phyloP scores from a whole-genome alignment of 164 flowering plant genomes.

The Berberis vulgaris region DNA sequence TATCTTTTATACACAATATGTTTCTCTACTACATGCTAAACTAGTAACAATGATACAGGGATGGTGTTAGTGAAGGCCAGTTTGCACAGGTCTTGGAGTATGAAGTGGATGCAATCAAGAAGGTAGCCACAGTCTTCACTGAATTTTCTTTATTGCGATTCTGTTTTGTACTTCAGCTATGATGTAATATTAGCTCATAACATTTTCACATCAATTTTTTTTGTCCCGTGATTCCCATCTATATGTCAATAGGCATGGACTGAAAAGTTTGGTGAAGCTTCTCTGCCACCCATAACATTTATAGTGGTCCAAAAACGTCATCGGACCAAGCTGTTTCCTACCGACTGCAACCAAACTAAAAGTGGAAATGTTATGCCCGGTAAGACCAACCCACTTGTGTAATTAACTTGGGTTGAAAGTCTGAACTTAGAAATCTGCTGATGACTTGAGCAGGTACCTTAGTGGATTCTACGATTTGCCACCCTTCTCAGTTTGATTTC shows the following conservation, averaged over 20 bases:
- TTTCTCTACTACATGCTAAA: neutral
- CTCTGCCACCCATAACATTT: slow-evolving; percentile 47
- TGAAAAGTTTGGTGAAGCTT: neutral
- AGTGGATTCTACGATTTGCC: slow-evolving; percentile 60
- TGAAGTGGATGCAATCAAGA: slow-evolving; percentile 35
- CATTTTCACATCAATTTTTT: neutral
- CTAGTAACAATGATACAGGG: slow-evolving; percentile 17
- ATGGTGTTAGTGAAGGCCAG: slow-evolving; percentile 50
- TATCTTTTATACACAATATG: neutral
- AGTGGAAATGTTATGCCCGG: slow-evolving; percentile 12
- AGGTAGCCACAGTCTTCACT: slow-evolving; percentile 13
- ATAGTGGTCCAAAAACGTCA: slow-evolving; percentile 38
- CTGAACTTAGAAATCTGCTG: neutral
- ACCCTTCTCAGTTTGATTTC: slow-evolving; percentile 60
- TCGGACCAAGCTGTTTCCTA: slow-evolving; percentile 19
- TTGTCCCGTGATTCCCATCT: neutral
- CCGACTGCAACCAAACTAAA: neutral
- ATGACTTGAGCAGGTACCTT: slow-evolving; percentile 42
- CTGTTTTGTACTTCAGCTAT: neutral
- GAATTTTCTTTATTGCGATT: no score
- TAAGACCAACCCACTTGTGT: neutral
- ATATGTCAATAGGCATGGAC: slow-evolving; percentile 15
- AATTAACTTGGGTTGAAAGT: neutral
- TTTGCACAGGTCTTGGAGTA: slow-evolving; percentile 28
- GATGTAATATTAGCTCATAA: neutral